Evolutionary conservation across 192 early-diverging fungal species (phyloP).

Genomic region (Thamnidium elegans): DNA sequence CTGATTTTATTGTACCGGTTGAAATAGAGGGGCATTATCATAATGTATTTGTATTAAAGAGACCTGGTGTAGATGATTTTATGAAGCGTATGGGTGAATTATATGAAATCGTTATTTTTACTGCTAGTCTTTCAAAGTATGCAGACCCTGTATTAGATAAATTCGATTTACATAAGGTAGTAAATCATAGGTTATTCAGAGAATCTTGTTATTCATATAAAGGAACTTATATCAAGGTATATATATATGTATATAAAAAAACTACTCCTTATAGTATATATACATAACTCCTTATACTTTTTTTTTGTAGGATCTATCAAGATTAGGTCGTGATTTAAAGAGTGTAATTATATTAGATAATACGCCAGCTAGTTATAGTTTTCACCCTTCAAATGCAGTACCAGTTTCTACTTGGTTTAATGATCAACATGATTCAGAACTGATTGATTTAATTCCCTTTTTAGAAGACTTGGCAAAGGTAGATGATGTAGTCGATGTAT

Average conservation of each 20-base stretch:
- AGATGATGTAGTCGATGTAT: conserved; percentile 81
- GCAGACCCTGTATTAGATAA: conserved; percentile 97
- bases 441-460: conserved; percentile 93
- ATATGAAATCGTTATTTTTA: conserved; percentile 95
- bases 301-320: conserved; percentile 68
- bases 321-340: conserved; percentile 81
- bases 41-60: conserved; percentile 94
- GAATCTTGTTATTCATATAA: conserved; percentile 94
- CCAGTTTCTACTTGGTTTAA: conserved; percentile 96
- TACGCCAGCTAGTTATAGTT: conserved; percentile 92
- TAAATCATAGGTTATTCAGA: conserved; percentile 93
- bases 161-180: conserved; percentile 78
- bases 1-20: conserved; percentile 92
- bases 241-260: not conserved
- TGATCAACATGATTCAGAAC: conserved; percentile 93
- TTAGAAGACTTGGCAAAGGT: conserved; percentile 86
- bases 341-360: conserved; percentile 94
- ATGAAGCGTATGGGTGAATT: conserved; percentile 79
- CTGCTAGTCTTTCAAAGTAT: conserved; percentile 95
- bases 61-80: conserved; percentile 94
- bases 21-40: conserved; percentile 89
- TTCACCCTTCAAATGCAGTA: conserved; percentile 95
- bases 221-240: conserved; percentile 94
- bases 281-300: not conserved
- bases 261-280: not conserved